Evolutionary conservation across 202 grass and related monocot species (phyloP), one percentile per base, ranked within the genome.

Genomic region (Setaria italica): DNA sequence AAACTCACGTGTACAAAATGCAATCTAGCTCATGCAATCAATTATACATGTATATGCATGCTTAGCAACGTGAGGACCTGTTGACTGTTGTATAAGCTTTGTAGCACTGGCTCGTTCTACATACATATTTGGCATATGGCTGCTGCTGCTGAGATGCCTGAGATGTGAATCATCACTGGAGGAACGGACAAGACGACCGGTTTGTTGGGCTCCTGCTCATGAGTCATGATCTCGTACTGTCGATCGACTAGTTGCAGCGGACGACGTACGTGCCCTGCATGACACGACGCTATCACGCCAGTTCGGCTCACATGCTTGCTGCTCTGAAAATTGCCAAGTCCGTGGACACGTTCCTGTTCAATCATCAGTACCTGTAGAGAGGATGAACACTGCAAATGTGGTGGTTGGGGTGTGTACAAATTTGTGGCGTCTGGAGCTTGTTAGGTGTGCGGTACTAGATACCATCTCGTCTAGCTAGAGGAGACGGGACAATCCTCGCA

Each of bases 391-490:
- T 17, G 25, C 70, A 7, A 17, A 14, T 13, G 21, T 30, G 4
- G 41, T n/a, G 59, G 55, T 39, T 76, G 42, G 34, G 2, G 29
- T 19, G 43, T 65, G 79, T 81, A 10, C 66, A 82, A 67, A 43
- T 46, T 8, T 56, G 82, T 56, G 72, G 48, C 25, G 60, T 55
- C 42, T 54, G n/a, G 48, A 84, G 72, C 34, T 43, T 70, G 51
- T 46, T 60, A 30, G 51, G 21, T 42, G 30, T 29, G 21, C 56
- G 54, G n/a, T 69, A 65, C 35, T 16, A 79, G 45, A 79, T 66
- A 79, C 67, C 17, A 4, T 25, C 67, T 46, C 17, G 1, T 25
- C 67, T 46, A 7, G 8, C 55, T 50, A 2, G n/a, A 72, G 45
- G 5, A 41, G 78, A 80, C 12, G 12, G 49, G 21, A 77, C 62